These are phyloP conservation scores for Monosporascus ibericus DNA, from an alignment of 2,329 filamentous ascomycete genomes.

Conservation along the genomic window DNA sequence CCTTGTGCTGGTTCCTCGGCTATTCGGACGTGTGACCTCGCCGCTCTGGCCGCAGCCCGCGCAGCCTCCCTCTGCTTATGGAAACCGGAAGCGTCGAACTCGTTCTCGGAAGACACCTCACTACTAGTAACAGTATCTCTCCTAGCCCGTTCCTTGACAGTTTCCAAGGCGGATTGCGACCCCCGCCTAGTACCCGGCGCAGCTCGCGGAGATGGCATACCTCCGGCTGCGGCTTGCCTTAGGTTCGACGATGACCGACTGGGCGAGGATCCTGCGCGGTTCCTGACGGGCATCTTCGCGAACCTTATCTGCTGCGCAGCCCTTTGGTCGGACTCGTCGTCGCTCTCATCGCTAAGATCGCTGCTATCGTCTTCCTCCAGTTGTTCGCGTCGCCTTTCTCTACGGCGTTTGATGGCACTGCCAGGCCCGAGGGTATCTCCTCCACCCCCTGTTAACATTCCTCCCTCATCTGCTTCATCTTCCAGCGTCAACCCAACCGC, in stretches of 20 bases:
- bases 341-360: conserved; percentile 77
- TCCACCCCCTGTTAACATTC: conserved; percentile 62
- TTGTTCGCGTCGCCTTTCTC: conserved; percentile 59
- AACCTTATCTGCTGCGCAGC: conserved; percentile 91
- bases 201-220: conserved; percentile 41
- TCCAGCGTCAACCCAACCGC: conserved; percentile 58
- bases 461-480: conserved; percentile 66
- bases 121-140: conserved; percentile 76
- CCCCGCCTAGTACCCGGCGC: conserved; percentile 49
- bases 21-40: conserved; percentile 46
- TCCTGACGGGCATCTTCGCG: conserved; percentile 86
- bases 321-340: conserved; percentile 66
- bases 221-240: conserved; percentile 40
- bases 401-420: conserved; percentile 59
- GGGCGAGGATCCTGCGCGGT: conserved; percentile 82
- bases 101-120: conserved; percentile 78
- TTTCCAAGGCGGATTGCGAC: conserved; percentile 66
- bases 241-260: conserved; percentile 58
- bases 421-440: conserved; percentile 64
- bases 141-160: conserved; percentile 61
- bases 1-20: conserved; percentile 42
- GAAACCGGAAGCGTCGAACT: conserved; percentile 62
- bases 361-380: conserved; percentile 83
- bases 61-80: conserved; percentile 58
- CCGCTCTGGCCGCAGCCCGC: conserved; percentile 48